These are phyloP conservation scores for Globisporangium cederbergense DNA, from an alignment of 352 stramenopile species.

Conservation along the genomic window DNA sequence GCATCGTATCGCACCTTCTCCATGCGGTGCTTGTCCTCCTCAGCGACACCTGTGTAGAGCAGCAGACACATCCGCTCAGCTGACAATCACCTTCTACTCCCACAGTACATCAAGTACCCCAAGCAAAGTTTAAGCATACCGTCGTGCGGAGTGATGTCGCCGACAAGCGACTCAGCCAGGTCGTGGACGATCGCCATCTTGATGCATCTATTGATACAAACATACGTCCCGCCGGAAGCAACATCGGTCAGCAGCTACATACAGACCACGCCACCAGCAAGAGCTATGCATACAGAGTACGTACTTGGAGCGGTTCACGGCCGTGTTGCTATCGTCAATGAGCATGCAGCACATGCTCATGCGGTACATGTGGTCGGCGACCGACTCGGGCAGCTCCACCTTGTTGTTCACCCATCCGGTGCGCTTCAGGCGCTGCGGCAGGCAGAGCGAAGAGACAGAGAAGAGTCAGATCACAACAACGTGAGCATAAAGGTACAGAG, in stretches of 20 bases:
- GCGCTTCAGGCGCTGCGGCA: conserved; percentile 76
- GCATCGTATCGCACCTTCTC: conserved; percentile 54
- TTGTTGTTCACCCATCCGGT: conserved; percentile 93
- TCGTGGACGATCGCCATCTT: conserved; percentile 94
- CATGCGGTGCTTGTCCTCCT: conserved; percentile 88
- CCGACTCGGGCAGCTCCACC: conserved; percentile 85
- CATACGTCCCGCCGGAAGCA: not conserved
- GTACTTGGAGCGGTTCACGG: conserved; percentile 66
- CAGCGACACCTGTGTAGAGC: conserved; percentile 58
- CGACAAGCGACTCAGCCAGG: conserved; percentile 90
- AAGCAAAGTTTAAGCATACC: conserved; percentile 25
- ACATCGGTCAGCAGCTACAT: not conserved
- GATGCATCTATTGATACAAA: conserved; percentile 50
- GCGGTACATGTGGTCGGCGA: conserved; percentile 93
- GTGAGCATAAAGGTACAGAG: too few relatives aligned
- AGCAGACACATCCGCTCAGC: not conserved
- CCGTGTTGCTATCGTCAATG: conserved; percentile 66
- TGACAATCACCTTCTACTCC: not conserved
- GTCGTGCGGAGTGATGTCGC: conserved; percentile 92
- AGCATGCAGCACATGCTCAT: conserved; percentile 91
- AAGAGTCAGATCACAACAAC: not conserved
- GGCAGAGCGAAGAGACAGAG: not conserved
- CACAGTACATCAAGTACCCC: not conserved
- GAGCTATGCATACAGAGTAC: not conserved
- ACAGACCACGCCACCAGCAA: conserved; percentile 3